A percentile compares a stretch with the other conserved stretches of the same genome.
These are phyloP conservation scores for Rhizopus sp. DNA, from an alignment of 371 early-diverging fungal species.

Conservation along the genomic window DNA sequence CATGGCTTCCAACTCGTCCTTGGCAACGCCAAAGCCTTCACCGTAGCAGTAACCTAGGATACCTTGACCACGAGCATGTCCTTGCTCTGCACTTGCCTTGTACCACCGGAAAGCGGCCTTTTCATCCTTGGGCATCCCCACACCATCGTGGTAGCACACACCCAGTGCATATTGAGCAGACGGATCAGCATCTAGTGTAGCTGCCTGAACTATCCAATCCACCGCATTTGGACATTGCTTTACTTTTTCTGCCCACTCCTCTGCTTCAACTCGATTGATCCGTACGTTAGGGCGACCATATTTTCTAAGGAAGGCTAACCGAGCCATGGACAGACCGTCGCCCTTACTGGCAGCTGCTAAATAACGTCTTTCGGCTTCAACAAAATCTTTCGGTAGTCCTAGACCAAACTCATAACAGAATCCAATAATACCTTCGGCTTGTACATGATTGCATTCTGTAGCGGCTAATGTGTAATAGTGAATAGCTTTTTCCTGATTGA, in stretches of 20 bases:
- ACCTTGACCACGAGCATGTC: conserved; percentile 68
- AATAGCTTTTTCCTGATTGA: conserved; percentile 44
- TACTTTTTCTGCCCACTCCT: conserved; percentile 51
- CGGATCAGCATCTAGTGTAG: conserved; percentile 39
- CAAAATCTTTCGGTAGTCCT: conserved; percentile 57
- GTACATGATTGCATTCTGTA: conserved; percentile 28
- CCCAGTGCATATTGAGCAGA: conserved; percentile 60
- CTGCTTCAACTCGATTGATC: conserved; percentile 72
- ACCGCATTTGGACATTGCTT: conserved; percentile 41
- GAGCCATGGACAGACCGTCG: conserved; percentile 58
- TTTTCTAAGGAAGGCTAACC: conserved; percentile 70
- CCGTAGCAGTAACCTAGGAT: conserved; percentile 76
- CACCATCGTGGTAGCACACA: conserved; percentile 71
- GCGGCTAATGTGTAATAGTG: conserved; percentile 50
- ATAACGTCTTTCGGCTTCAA: conserved; percentile 59
- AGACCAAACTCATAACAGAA: conserved; percentile 81
- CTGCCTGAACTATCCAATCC: conserved; percentile 61
- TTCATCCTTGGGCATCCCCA: conserved; percentile 56
- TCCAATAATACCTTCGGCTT: conserved; percentile 55
- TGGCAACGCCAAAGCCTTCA: conserved; percentile 75
- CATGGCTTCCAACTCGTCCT: conserved; percentile 67
- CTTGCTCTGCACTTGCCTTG: conserved; percentile 57
- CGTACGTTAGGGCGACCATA: conserved; percentile 72
- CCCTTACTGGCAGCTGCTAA: conserved; percentile 38
- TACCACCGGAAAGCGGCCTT: conserved; percentile 61